Percentiles rank a stretch among this genome's conserved stretches.
phyloP scores from a whole-genome alignment of 2,329 filamentous ascomycete genomes.

The Alternaria arbusti region DNA sequence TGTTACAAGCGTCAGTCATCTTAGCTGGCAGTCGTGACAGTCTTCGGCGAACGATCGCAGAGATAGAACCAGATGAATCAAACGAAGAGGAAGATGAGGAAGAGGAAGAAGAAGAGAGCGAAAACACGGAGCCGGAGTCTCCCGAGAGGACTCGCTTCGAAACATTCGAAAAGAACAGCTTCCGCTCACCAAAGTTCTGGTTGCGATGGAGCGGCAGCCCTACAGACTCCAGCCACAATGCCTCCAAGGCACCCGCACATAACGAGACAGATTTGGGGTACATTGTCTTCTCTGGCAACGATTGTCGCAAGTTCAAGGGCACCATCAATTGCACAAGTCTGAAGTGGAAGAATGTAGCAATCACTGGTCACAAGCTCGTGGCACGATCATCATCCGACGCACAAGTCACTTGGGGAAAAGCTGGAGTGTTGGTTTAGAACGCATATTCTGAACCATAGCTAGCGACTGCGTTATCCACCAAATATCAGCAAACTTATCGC shows the following conservation, averaged over 20 bases:
- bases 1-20: constrained; percentile 20
- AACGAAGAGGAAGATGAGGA: not conserved
- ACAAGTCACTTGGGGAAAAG: constrained; percentile 17
- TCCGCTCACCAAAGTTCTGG: constrained; percentile 37
- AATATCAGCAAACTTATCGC: not conserved
- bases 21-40: constrained; percentile 26
- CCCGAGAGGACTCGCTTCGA: constrained; percentile 20
- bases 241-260: not conserved
- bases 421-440: not conserved
- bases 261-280: constrained; percentile 26
- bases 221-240: not conserved
- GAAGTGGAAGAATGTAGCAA: constrained; percentile 29
- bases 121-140: constrained; percentile 3
- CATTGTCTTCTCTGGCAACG: constrained; percentile 27
- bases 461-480: not conserved
- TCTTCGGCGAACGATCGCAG: constrained; percentile 11
- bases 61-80: constrained; percentile 10
- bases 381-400: constrained; percentile 23
- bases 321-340: constrained; percentile 24
- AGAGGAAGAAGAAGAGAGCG: not conserved
- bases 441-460: not conserved
- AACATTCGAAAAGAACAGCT: constrained; percentile 35
- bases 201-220: constrained; percentile 28
- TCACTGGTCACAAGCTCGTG: constrained; percentile 26
- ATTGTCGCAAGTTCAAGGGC: constrained; percentile 34